Evolutionary conservation across 768 basidiomycete species (phyloP), one percentile per base, ranked within the genome.

Genomic region (Psilocybe tampanensis): DNA sequence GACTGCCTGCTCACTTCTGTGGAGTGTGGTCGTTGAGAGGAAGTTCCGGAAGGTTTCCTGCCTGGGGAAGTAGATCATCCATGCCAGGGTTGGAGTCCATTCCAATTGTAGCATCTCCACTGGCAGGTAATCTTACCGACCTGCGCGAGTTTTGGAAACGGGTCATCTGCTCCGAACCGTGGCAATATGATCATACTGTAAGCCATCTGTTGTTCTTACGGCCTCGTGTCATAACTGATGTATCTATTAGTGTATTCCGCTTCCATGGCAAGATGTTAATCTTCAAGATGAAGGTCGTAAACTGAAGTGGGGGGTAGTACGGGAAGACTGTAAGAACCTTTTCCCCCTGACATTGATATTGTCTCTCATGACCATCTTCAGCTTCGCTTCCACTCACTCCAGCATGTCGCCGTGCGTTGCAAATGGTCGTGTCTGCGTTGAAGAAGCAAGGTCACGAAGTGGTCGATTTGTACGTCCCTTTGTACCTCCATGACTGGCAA

Each of bases 1-100:
- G 90, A 49, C 81, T 83, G 23, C 90, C 90, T 3, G 83, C 90
- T 13, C 86, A 89, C 60, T 89, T 85, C 61, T 88, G 87, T 59
- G 90, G 89, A 1, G 71, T 88, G 1, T 90, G 83, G 75, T 77
- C 83, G 43, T 75, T 89, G 62, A 87, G 86, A 65, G 76, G 82
- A 9, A 86, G 85, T 62, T 71, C 73, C 54, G 78, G 83, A 41
- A 74, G 88, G 53, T 86, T 88, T 62, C 81, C 84, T 6, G 74
- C 70, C 32, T 77, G 77, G 60, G 85, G 86, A 1, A 78, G 74
- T 45, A 63, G 56, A 18, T 70, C 81, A 44, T 69, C 76, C 12
- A 71, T 85, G 64, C 71, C 74, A 45, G 89, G 88, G 1, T 71
- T 86, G 53, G 86, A 89, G 62, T 80, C 80, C 3, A 60, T 90